Evolutionary conservation across 345 rosid species (phyloP).

Genomic region (Gossypium herbaceum): DNA sequence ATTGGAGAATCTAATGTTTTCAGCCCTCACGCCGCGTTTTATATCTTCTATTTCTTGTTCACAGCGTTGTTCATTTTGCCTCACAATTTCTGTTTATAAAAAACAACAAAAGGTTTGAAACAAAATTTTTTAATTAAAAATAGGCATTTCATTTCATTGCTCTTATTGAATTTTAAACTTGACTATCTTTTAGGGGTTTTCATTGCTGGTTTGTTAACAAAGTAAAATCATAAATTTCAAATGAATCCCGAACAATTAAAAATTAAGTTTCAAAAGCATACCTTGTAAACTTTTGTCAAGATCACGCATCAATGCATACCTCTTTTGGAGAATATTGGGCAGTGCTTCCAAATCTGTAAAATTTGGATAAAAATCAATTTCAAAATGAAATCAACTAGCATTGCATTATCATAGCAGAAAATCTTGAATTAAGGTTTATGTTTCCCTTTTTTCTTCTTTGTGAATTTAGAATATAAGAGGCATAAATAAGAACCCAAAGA

Average conservation of each 20-base stretch:
- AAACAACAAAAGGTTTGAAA: not conserved
- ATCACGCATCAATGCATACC: conserved; percentile 74
- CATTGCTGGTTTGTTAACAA: not conserved
- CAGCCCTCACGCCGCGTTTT: conserved; percentile 55
- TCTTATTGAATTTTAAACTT: not conserved
- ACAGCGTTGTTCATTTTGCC: conserved; percentile 83
- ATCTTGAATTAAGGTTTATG: not conserved
- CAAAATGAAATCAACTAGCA: not conserved
- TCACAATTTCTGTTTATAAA: conserved; percentile 52
- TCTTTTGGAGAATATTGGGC: conserved; percentile 81
- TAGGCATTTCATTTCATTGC: not conserved
- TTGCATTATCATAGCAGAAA: not conserved
- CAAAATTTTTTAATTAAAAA: not conserved
- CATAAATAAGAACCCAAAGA: not conserved
- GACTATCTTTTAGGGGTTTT: not conserved
- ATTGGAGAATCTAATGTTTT: conserved; percentile 71
- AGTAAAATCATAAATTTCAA: not conserved
- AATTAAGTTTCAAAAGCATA: conserved; percentile 15
- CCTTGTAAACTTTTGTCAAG: conserved; percentile 94
- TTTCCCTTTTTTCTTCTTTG: not conserved
- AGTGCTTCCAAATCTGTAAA: conserved; percentile 69
- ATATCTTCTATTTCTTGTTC: conserved; percentile 84
- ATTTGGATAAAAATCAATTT: conserved; percentile 2
- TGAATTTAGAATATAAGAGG: not conserved
- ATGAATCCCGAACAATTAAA: not conserved